A percentile compares a stretch with the other conserved stretches of the same genome.
These are phyloP conservation scores for Phyllosticta capitalensis DNA, from an alignment of 2,329 filamentous ascomycete species.

Conservation along the genomic window DNA sequence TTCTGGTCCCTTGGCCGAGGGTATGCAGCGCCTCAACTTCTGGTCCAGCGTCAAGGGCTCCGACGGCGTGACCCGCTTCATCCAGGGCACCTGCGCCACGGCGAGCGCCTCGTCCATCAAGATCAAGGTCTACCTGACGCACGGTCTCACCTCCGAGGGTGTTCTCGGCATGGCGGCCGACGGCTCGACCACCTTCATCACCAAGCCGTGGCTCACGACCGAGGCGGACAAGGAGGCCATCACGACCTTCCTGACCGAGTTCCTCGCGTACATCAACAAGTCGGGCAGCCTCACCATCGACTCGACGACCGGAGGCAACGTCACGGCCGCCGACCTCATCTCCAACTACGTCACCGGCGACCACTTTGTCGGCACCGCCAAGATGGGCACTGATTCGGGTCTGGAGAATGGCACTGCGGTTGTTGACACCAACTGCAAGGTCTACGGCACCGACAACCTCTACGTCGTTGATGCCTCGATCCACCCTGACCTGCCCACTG, in stretches of 20 bases:
- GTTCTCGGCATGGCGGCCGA: slow-evolving; percentile 23
- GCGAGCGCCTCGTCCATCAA: slow-evolving; percentile 25
- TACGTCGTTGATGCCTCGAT: slow-evolving; percentile 54
- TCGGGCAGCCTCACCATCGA: slow-evolving; percentile 23
- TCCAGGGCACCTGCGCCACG: slow-evolving; percentile 40
- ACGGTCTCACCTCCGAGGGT: slow-evolving; percentile 16
- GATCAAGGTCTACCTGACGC: slow-evolving; percentile 23
- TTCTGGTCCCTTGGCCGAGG: slow-evolving; percentile 36
- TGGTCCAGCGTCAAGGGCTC: slow-evolving; percentile 37
- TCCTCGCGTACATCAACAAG: slow-evolving; percentile 28
- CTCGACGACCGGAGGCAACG: slow-evolving; percentile 34
- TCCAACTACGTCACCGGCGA: slow-evolving; percentile 15
- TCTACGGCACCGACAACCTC: slow-evolving; percentile 38
- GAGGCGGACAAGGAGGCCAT: slow-evolving; percentile 30
- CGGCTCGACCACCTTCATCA: slow-evolving; percentile 34
- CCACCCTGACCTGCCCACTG: slow-evolving; percentile 58
- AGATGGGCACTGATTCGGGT: slow-evolving; percentile 48
- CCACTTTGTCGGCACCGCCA: slow-evolving; percentile 29
- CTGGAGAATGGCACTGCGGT: slow-evolving; percentile 46
- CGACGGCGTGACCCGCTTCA: slow-evolving; percentile 29
- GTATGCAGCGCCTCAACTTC: slow-evolving; percentile 40
- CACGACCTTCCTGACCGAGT: slow-evolving; percentile 38
- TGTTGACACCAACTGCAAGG: slow-evolving; percentile 53
- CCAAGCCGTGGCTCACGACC: slow-evolving; percentile 44
- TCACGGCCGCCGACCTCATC: slow-evolving; percentile 29